Evolutionary conservation across 305 asterid genomes (phyloP).

Genomic region (Ruellia speciosa): DNA sequence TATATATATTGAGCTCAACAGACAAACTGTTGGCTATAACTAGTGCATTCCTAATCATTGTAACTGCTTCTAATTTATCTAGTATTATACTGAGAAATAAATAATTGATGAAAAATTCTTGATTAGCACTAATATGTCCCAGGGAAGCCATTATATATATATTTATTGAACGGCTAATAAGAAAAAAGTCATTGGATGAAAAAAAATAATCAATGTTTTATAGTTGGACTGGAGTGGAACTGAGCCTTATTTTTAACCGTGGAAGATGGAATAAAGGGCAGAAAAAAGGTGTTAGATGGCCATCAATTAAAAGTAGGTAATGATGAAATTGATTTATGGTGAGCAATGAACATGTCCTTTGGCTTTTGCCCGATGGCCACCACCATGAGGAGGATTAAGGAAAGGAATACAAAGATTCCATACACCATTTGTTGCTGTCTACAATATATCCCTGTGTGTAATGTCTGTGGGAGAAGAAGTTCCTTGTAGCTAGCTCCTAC

Average conservation of each 20-base stretch:
- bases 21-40: too few relatives aligned
- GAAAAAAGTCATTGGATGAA: not conserved
- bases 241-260: not conserved
- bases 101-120: too few relatives aligned
- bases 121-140: too few relatives aligned
- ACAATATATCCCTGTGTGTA: too few relatives aligned
- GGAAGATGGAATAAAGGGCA: slow-evolving; percentile 29
- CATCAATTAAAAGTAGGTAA: slow-evolving; percentile 36
- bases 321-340: slow-evolving; percentile 32
- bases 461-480: too few relatives aligned
- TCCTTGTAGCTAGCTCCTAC: too few relatives aligned
- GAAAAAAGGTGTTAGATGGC: slow-evolving; percentile 28
- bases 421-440: not conserved
- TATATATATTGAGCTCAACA: too few relatives aligned
- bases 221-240: slow-evolving; percentile 3
- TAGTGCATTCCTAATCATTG: too few relatives aligned
- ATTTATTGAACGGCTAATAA: too few relatives aligned
- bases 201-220: not conserved
- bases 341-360: slow-evolving; percentile 19
- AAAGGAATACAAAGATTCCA: slow-evolving; percentile 19
- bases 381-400: slow-evolving; percentile 28
- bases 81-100: too few relatives aligned
- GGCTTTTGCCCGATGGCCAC: slow-evolving; percentile 22
- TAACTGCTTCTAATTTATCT: too few relatives aligned
- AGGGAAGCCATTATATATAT: too few relatives aligned